Base-by-base conservation (phyloP, 345 rosid genomes). In the Excoecaria agallocha region DNA sequence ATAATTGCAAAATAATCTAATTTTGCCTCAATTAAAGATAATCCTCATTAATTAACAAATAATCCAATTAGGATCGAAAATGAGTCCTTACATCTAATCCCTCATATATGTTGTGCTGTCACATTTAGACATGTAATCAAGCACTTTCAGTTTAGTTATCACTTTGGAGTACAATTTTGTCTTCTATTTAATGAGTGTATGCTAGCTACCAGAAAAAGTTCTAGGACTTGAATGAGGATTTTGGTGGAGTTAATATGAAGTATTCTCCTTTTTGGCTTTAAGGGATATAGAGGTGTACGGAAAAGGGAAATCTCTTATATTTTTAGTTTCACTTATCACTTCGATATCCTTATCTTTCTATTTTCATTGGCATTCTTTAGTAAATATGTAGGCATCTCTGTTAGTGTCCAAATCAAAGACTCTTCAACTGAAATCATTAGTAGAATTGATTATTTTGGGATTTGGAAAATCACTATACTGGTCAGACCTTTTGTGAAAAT, bases 391-490 rank as follows among this genome's bases (percentile, higher is more conserved):
- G 10, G 35, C 30, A 24, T 41, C 12, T 8, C 17, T 20, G n/a
- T 5, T 38, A 30, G 22, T 8, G 9, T 39, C 19, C 67, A 8
- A 37, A 63, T 63, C 10, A 9, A 1, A 6, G 46, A 62, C 15
- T 35, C 43, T 8, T 50, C 20, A 15, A 68, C 41, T 30, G 15
- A 25, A 50, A 66, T 45, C 37, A 12, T 48, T 46, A 24, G 56
- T 66, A 22, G 70, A 46, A 24, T 66, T 35, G 46, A 66, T 11
- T 46, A 2, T 10, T 19, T 20, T 16, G 22, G n/a, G 48, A 15
- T 45, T 49, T 66, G 39, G 16, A 66, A 66, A 66, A n/a, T 66
- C 19, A 45, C 55, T 46, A 68, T 59, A 54, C n/a, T 8, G 5
- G 17, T 12, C 5, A 24, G 19, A 39, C 8, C 17, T 63, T 63